Conservation (phyloP, 2,329 filamentous ascomycete genomes). For the Ophiostoma ulmi region DNA sequence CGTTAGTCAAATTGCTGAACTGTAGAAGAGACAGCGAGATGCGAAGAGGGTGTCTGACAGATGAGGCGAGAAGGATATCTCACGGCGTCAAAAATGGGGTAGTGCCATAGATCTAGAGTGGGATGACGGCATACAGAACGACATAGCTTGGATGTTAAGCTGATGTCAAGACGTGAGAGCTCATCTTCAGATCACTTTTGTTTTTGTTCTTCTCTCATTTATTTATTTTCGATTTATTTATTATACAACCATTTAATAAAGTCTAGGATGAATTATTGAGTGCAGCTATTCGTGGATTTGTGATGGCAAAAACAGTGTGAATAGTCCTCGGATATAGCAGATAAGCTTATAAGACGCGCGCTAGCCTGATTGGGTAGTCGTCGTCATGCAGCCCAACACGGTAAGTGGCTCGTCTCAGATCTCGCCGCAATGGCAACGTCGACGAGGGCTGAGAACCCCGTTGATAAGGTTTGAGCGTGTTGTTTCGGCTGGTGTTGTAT, state of each 20-base stretch:
- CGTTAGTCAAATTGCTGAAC: neutral
- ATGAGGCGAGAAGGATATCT: neutral
- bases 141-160: neutral
- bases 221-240: neutral
- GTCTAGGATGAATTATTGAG: neutral
- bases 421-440: neutral
- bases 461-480: neutral
- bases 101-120: slow-evolving; percentile 1
- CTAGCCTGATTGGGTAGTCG: neutral
- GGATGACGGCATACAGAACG: neutral
- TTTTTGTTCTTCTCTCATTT: neutral
- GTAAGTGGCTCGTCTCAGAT: neutral
- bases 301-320: neutral
- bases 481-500: neutral
- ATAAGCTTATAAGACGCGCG: neutral
- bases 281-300: neutral
- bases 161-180: neutral
- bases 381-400: slow-evolving; percentile 5
- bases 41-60: neutral
- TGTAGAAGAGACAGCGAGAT: neutral
- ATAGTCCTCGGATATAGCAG: slow-evolving; percentile 1
- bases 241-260: neutral
- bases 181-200: neutral
- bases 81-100: slow-evolving; percentile 2
- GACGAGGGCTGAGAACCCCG: slow-evolving; percentile 1